phyloP scores from a whole-genome alignment of 768 basidiomycete genomes.

The Paxillus involutus region DNA sequence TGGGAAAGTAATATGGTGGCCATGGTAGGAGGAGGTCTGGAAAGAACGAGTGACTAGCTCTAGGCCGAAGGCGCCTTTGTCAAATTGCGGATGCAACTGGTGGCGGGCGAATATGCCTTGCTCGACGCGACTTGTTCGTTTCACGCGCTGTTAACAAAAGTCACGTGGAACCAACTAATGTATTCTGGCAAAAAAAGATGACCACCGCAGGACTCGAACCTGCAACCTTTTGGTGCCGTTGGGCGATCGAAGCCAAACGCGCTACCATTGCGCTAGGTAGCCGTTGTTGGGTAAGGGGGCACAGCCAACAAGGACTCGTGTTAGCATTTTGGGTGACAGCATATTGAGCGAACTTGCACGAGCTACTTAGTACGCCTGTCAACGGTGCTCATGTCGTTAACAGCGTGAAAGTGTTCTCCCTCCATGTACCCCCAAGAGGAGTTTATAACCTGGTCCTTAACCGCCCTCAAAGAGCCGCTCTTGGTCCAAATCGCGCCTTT shows the following conservation, averaged over 20 bases:
- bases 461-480: constrained; percentile 36
- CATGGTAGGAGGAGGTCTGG: constrained; percentile 21
- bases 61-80: background rate
- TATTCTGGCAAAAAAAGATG: constrained; percentile 35
- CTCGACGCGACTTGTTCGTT: constrained; percentile 1
- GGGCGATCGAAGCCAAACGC: constrained; percentile 89
- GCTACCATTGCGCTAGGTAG: constrained; percentile 93
- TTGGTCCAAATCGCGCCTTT: constrained; percentile 62
- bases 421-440: constrained; percentile 49
- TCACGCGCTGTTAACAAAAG: background rate
- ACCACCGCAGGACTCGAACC: constrained; percentile 96
- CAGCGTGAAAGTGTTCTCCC: constrained; percentile 22
- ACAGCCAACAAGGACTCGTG: background rate
- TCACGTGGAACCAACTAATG: constrained; percentile 20
- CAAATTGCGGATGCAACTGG: background rate
- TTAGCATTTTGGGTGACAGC: background rate
- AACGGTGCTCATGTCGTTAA: constrained; percentile 28
- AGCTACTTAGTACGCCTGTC: constrained; percentile 6
- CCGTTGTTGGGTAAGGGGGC: constrained; percentile 26
- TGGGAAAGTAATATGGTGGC: constrained; percentile 52
- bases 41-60: background rate
- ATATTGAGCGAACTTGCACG: constrained; percentile 20
- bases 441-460: constrained; percentile 38
- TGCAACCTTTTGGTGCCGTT: constrained; percentile 89
- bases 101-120: background rate